phyloP scores from a whole-genome alignment of 2,329 filamentous ascomycete genomes.

The Aspergillus fumigatus region DNA sequence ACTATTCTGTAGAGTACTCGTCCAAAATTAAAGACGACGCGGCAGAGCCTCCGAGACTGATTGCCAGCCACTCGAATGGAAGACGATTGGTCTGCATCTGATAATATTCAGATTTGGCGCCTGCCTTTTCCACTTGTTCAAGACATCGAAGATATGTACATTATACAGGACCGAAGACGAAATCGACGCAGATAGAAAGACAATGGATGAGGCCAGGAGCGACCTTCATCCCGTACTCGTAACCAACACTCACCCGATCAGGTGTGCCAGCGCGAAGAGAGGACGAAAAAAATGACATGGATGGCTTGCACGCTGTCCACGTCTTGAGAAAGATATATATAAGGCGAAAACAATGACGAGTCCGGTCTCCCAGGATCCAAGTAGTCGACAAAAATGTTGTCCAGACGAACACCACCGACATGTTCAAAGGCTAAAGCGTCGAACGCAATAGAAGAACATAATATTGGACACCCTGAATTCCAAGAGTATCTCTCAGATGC shows the following conservation, averaged over 20 bases:
- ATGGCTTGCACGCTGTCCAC: constrained; percentile 1
- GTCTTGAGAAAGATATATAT: constrained; percentile 2
- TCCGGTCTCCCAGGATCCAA: background rate
- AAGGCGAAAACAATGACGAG: background rate
- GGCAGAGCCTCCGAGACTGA: background rate
- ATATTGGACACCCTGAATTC: background rate
- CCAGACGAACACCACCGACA: background rate
- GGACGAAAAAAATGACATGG: background rate
- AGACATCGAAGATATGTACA: constrained; percentile 17
- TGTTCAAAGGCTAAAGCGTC: background rate
- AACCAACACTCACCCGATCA: background rate
- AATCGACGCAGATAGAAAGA: background rate
- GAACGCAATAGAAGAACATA: background rate
- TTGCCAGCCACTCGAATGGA: background rate
- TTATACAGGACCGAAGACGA: constrained; percentile 14
- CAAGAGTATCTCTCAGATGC: background rate
- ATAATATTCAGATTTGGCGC: constrained; percentile 4
- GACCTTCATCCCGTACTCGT: background rate
- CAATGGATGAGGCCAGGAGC: background rate
- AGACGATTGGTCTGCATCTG: background rate
- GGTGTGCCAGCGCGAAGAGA: background rate
- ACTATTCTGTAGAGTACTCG: background rate
- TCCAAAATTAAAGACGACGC: background rate
- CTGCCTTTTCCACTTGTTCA: constrained; percentile 16
- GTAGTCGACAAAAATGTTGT: background rate